phyloP scores from a whole-genome alignment of 2,329 filamentous ascomycete species.

The Fusarium nanum region DNA sequence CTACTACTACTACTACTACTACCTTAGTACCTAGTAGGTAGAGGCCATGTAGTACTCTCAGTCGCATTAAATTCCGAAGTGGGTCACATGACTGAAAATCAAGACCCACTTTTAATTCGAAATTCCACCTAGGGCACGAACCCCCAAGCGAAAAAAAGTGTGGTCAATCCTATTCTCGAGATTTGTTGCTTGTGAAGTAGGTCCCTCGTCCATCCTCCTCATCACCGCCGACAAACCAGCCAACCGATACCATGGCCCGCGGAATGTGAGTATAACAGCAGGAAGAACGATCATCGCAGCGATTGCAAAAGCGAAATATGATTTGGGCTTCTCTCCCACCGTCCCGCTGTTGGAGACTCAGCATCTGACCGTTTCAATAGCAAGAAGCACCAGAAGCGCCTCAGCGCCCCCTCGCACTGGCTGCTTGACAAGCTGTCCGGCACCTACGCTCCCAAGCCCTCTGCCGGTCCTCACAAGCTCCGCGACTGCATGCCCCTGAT shows the following conservation, averaged over 20 bases:
- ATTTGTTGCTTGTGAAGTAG: constrained; percentile 40
- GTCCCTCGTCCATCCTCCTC: constrained; percentile 49
- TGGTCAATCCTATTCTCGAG: constrained; percentile 45
- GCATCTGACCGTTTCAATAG: constrained; percentile 61
- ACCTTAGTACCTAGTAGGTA: too few relatives aligned
- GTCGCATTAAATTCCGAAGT: background rate
- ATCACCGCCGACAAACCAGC: constrained; percentile 54
- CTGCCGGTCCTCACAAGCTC: constrained; percentile 96
- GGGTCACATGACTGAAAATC: background rate
- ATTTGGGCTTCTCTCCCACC: constrained; percentile 12
- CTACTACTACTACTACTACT: too few relatives aligned
- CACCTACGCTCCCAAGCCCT: constrained; percentile 77
- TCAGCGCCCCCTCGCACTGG: constrained; percentile 99
- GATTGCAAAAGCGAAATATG: constrained; percentile 10
- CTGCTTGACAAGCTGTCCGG: constrained; percentile 99
- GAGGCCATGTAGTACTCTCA: background rate
- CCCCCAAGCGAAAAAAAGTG: constrained; percentile 44
- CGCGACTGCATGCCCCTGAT: constrained; percentile 98
- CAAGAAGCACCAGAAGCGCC: constrained; percentile 99
- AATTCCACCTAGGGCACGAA: constrained; percentile 50
- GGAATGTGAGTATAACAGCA: constrained; percentile 65
- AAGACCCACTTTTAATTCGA: constrained; percentile 4
- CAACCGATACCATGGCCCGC: constrained; percentile 70
- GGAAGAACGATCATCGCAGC: constrained; percentile 17
- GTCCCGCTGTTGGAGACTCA: constrained; percentile 10